Base-by-base conservation (phyloP, 129 eudicot species). In the Escallonia herrerae region DNA sequence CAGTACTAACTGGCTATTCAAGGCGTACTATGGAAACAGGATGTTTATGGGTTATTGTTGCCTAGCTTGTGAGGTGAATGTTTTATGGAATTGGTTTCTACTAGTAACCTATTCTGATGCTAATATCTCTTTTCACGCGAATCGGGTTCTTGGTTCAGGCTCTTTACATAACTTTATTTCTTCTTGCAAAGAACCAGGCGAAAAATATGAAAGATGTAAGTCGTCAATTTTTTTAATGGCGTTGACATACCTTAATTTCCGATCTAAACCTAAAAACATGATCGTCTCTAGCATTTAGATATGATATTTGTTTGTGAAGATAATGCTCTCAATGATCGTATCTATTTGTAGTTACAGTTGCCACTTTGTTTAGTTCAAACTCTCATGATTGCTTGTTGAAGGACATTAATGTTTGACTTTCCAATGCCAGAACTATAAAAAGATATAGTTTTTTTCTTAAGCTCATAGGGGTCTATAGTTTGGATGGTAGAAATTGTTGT, bases 1-100 rank as follows among this genome's bases (percentile, higher is more conserved):
- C 78, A 91, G 97, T 82, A 82, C 86, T 65, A 91, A 79, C 65
- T 85, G 97, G 97, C 71, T 91, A 52, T 91, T 91, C 84, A 91
- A 74, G 77, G 73, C 78, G 61, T 91, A 91, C 65, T 91, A 91
- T 59, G 90, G 95, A 60, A 85, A 85, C 84, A 73, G 95, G 75
- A 91, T 82, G 78, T 87, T 91, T 43, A 91, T 91, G 97, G 87
- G 85, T 60, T 91, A 82, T 70, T 91, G 97, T 55, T 91, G 97
- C 68, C 79, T 91, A 5, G 85, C 97, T 14, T 91, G 97, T 75
- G 97, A 91, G 97, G 97, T 91, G 70, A 73, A 53, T 51, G 8
- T 64, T 47, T 40, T 50, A 55, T 70, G 71, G 46, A 22, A 13
- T 43, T 9, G 1, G 43, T 40, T 44, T 65, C 37, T 12, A n/a